phyloP scores from a whole-genome alignment of 352 stramenopile genomes.

The Phytophthora gonapodyides region DNA sequence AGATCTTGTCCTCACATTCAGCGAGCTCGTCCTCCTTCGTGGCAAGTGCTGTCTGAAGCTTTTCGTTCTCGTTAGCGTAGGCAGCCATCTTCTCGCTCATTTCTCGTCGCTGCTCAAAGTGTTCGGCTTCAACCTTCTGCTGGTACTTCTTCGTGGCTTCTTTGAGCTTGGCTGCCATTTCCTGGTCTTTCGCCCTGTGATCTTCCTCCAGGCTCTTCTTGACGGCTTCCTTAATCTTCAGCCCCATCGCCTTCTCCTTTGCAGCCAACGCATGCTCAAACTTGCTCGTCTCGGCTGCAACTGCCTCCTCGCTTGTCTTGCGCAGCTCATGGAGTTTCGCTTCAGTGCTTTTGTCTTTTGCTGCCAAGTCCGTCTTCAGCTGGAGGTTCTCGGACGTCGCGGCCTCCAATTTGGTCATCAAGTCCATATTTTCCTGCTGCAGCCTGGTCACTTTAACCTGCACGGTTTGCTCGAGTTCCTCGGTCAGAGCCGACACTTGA shows the following conservation, averaged over 20 bases:
- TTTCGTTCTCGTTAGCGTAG: constrained; percentile 33
- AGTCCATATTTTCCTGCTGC: constrained; percentile 32
- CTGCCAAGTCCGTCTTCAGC: constrained; percentile 30
- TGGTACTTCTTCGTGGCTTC: constrained; percentile 37
- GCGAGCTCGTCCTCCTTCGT: constrained; percentile 28
- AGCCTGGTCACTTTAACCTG: constrained; percentile 23
- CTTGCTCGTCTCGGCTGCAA: constrained; percentile 7
- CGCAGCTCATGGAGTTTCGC: constrained; percentile 17
- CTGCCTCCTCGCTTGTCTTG: constrained; percentile 19
- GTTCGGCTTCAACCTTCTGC: constrained; percentile 40
- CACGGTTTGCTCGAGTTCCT: constrained; percentile 22
- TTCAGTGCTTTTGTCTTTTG: constrained; percentile 26
- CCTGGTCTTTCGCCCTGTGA: constrained; percentile 13
- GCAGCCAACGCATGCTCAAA: constrained; percentile 22
- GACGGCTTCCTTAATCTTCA: constrained; percentile 26
- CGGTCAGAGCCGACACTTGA: constrained; percentile 7
- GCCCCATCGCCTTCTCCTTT: constrained; percentile 25
- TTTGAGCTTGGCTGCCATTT: constrained; percentile 32
- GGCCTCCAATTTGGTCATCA: constrained; percentile 32
- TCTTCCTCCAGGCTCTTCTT: constrained; percentile 28
- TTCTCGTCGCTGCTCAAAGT: constrained; percentile 39
- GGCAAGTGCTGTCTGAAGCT: constrained; percentile 22
- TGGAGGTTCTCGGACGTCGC: constrained; percentile 27
- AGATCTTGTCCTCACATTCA: constrained; percentile 32
- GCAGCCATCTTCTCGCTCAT: constrained; percentile 46